Evolutionary conservation across 257 asterid genomes (phyloP), one percentile per base, ranked within the genome.

Genomic region (Salvia rosmarinus): DNA sequence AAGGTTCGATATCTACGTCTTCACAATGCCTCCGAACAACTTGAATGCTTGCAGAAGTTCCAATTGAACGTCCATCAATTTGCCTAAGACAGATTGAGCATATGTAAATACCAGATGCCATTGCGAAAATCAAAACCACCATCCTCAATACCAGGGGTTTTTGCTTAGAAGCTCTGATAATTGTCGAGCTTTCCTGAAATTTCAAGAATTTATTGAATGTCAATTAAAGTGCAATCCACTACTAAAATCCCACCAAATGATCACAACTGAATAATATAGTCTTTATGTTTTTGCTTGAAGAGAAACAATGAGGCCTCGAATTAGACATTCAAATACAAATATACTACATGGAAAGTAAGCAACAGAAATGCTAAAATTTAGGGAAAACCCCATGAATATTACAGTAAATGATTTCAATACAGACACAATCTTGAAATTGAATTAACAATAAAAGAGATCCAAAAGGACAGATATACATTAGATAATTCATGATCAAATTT

Each of bases 41-140:
- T 70, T 80, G 83, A 61, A 87, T 59, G 25, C 63, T 82, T 37
- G 71, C 44, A 14, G 84, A 46, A 46, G 49, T 64, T 52, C 55
- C 82, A n/a, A 63, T 65, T 34, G 85, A 58, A 3, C n/a, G 79
- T 35, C 70, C 80, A 44, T 85, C 89, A 51, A 82, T 73, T 87
- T 95, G 97, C 87, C 67, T 85, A 42, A 91, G 85, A 85, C 90
- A 90, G 70, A 89, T 79, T 16, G 94, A 85, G 77, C 89, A 91
- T 78, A 88, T 83, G 69, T 85, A 95, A 51, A 95, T 79, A 42
- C 99, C 96, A 66, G 90, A 95, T 13, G 89, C 79, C 98, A 91
- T 85, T 20, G 85, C 82, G 21, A 95, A 81, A 55, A 88, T 81
- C 83, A 95, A 74, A 73, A 95, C 96, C 81, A 77, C 78, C 95